These are phyloP conservation scores for Mucor racemosus DNA, from an alignment of 371 early-diverging fungal genomes.

Conservation along the genomic window DNA sequence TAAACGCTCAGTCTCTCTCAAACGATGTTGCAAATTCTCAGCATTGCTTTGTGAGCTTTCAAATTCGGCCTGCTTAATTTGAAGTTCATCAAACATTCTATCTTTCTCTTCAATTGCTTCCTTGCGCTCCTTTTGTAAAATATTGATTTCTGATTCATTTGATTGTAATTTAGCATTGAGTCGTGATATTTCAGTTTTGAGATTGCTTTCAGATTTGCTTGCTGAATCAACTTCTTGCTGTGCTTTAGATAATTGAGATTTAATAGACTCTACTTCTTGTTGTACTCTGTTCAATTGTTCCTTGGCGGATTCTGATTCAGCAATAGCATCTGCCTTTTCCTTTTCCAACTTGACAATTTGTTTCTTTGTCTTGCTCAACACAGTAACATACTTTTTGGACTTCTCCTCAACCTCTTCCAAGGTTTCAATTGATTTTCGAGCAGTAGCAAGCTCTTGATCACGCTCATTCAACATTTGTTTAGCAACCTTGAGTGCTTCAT, in stretches of 20 bases:
- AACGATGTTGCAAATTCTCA: slow-evolving; percentile 59
- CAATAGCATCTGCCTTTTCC: slow-evolving; percentile 59
- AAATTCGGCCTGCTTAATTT: slow-evolving; percentile 71
- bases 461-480: slow-evolving; percentile 61
- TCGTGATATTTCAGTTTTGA: slow-evolving; percentile 35
- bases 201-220: slow-evolving; percentile 22
- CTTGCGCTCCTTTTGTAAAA: slow-evolving; percentile 44
- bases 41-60: slow-evolving; percentile 69
- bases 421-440: slow-evolving; percentile 54
- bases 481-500: slow-evolving; percentile 58
- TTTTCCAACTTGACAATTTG: slow-evolving; percentile 63
- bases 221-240: slow-evolving; percentile 14
- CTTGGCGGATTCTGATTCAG: slow-evolving; percentile 50
- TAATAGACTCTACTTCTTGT: slow-evolving; percentile 12
- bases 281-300: slow-evolving; percentile 15
- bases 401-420: slow-evolving; percentile 58
- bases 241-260: slow-evolving; percentile 15
- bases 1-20: slow-evolving; percentile 56
- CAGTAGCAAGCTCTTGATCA: slow-evolving; percentile 57
- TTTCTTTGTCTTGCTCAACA: slow-evolving; percentile 61
- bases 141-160: slow-evolving; percentile 42
- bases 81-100: slow-evolving; percentile 63
- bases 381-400: slow-evolving; percentile 50
- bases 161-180: slow-evolving; percentile 38
- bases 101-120: slow-evolving; percentile 63